Conservation (phyloP, 495 filamentous ascomycete species). For the Penicillium canariense region DNA sequence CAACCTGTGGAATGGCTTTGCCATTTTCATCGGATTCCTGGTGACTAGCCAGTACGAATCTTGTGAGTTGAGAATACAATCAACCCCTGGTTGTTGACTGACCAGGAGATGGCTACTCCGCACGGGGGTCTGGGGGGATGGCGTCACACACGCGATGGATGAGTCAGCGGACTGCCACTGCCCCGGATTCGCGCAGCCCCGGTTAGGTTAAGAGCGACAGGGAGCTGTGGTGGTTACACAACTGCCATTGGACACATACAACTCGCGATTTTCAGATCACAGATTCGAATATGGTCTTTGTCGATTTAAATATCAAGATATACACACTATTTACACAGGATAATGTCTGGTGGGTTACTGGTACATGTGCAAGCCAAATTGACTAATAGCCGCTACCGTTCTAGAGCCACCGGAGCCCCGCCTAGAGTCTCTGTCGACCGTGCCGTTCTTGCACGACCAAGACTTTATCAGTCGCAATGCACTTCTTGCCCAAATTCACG, state of each 20-base stretch:
- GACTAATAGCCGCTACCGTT: too few relatives aligned
- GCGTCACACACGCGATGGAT: neutral
- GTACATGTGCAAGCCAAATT: too few relatives aligned
- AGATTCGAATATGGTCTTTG: too few relatives aligned
- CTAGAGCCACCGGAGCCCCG: conserved; percentile 15
- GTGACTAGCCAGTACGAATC: neutral
- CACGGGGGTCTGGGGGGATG: conserved; percentile 1
- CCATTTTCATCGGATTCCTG: neutral
- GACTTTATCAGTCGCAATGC: conserved; percentile 31
- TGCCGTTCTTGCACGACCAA: conserved; percentile 31
- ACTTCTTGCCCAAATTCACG: conserved; percentile 22
- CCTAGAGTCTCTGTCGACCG: conserved; percentile 12
- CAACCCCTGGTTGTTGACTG: neutral
- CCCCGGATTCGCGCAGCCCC: neutral
- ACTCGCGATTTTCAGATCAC: neutral
- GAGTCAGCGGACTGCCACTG: neutral
- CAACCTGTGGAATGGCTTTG: neutral
- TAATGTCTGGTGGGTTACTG: too few relatives aligned
- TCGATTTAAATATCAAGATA: too few relatives aligned
- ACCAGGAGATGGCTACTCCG: neutral
- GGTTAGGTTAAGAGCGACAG: neutral
- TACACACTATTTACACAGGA: too few relatives aligned
- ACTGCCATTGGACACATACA: neutral
- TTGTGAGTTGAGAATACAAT: neutral
- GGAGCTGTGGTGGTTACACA: neutral